Base-by-base conservation (phyloP, 345 rosid genomes). In the Hibiscus tridactylites region DNA sequence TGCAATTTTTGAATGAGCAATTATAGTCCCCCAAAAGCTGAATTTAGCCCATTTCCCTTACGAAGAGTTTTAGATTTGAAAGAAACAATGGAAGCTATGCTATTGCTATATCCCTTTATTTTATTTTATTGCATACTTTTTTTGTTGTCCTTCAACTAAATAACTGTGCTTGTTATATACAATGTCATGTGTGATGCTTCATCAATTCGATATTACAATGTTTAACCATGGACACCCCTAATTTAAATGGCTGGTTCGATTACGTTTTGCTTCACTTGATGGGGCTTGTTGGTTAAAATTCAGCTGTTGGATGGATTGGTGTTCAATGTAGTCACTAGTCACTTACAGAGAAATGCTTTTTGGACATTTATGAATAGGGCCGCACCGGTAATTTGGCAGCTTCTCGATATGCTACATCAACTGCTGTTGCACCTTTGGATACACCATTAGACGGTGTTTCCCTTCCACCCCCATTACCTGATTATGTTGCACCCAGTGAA, bases 401-500 rank as follows among this genome's bases (percentile, higher is more conserved):
- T 10, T 33, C 76, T 0, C 79, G 86, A 5, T 80, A 79, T 83
- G 88, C 93, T 1, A 82, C 91, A 47, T 80, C 98, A 10, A 79
- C 76, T 78, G 86, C 95, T 16, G 87, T 79, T 61, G 86, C 86
- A 15, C 77, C 92, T 31, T 66, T 94, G 71, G 83, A 84, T 49
- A 79, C 82, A 35, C 91, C 92, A 1, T 83, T 91, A 28, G 79
- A 78, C 9, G 89, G 91, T 1, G 80, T 91, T 37, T 73, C 87
- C 3, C 77, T 82, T 56, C 95, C 92, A 9, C 85, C 87, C 0
- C 42, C 86, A 0, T 75, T 91, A 1, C 82, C 96, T n/a, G 97
- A 90, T 78, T 80, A 73, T 52, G 83, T 88, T 1, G 87, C 86
- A 79, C 92, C 92, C 5, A 82, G 88, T 80, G 84, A 81, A 74